Evolutionary conservation across 139 green algal species (phyloP).

Genomic region (Picochlorum sp.): DNA sequence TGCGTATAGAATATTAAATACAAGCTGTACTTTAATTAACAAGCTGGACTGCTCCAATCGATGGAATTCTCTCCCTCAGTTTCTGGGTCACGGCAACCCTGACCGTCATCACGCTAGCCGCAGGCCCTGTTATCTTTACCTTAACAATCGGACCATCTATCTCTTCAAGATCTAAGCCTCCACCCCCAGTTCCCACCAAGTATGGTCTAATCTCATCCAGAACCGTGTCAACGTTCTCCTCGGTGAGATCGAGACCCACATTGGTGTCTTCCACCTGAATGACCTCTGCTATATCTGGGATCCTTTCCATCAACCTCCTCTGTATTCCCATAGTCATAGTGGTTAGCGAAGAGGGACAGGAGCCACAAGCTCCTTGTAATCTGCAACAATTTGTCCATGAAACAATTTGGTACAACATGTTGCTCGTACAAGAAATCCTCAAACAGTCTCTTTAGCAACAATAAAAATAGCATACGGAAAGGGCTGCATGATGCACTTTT

Average conservation of each 20-base stretch:
- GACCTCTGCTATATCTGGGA: slow-evolving; percentile 96
- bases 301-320: slow-evolving; percentile 85
- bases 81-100: slow-evolving; percentile 98
- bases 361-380: slow-evolving; percentile 90
- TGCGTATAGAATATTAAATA: not conserved
- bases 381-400: too few relatives aligned
- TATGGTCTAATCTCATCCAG: slow-evolving; percentile 79
- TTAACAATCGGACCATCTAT: slow-evolving; percentile 93
- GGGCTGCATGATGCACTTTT: not conserved
- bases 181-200: slow-evolving; percentile 88
- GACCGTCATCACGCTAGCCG: slow-evolving; percentile 95
- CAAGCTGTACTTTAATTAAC: slow-evolving; percentile 30
- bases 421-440: not conserved
- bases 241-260: slow-evolving; percentile 75
- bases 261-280: slow-evolving; percentile 86
- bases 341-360: slow-evolving; percentile 76
- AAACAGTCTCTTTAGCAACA: not conserved
- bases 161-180: slow-evolving; percentile 72
- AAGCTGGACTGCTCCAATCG: slow-evolving; percentile 94
- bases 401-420: not conserved
- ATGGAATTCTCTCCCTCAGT: slow-evolving; percentile 92
- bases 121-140: slow-evolving; percentile 79
- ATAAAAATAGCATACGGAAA: not conserved
- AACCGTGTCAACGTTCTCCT: slow-evolving; percentile 68
- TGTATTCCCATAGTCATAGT: slow-evolving; percentile 99